Conservation (phyloP, 768 basidiomycete species). For the Russula dissimulans region DNA sequence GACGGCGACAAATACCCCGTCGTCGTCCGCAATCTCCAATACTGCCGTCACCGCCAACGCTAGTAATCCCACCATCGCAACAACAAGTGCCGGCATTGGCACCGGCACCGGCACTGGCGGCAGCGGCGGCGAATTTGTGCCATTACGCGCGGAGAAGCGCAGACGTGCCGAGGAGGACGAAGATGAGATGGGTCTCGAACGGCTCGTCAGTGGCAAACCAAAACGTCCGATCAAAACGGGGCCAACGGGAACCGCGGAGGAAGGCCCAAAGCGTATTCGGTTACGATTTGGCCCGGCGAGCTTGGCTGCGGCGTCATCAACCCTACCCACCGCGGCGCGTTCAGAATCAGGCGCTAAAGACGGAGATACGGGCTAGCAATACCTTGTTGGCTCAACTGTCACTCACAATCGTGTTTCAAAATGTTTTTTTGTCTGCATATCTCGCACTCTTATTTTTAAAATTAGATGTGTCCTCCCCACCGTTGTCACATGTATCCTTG, state of each 20-base stretch:
- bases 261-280: conserved; percentile 57
- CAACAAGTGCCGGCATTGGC: background rate
- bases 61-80: no score
- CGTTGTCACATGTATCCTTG: conserved; percentile 17
- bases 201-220: conserved; percentile 40
- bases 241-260: conserved; percentile 3
- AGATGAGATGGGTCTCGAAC: conserved; percentile 54
- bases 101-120: background rate
- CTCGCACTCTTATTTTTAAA: background rate
- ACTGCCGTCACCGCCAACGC: background rate
- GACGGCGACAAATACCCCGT: background rate
- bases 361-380: conserved; percentile 56
- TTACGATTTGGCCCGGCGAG: conserved; percentile 53
- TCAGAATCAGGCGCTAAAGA: conserved; percentile 64
- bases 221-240: conserved; percentile 21
- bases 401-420: background rate
- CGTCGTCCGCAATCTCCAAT: background rate
- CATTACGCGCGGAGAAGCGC: conserved; percentile 41
- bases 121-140: conserved; percentile 26
- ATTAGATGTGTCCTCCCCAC: conserved; percentile 4
- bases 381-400: background rate
- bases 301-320: conserved; percentile 26
- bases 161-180: conserved; percentile 47
- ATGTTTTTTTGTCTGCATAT: conserved; percentile 3
- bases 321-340: conserved; percentile 32